Base-by-base conservation (phyloP, 768 basidiomycete genomes). In the Boletus subparvulus region DNA sequence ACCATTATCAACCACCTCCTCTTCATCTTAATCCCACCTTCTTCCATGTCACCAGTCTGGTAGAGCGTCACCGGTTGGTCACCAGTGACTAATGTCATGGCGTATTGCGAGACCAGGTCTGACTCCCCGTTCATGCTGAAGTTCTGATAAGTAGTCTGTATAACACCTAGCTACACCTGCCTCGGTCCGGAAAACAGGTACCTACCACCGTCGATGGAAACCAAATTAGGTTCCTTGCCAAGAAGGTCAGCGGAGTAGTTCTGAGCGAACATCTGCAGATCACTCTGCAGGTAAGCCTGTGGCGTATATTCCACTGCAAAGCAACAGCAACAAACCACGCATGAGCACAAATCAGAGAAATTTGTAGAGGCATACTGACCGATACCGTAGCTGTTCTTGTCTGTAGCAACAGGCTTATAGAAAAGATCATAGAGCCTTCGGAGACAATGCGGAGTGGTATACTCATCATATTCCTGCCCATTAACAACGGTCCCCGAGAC, bases 191-290 rank as follows among this genome's bases (percentile, higher is more conserved):
- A 47, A 40, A 44, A 28, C 5, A 19, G 13, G 14, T 13, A 13
- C 56, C 50, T 56, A 74, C 74, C 74, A 16, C 75, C 75, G 35
- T 75, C 74, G 16, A 77, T 73, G 26, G 72, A 69, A 24, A 69
- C 64, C 44, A 75, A 24, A 26, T 51, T 43, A 10, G 75, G 75
- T 10, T 60, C 32, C 48, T 62, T 61, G 30, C 66, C 72, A 28
- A 61, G 33, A 4, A 69, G 62, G 28, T 64, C 64, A 1, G 28
- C 51, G 37, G 47, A 69, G 44, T 43, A 60, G 32, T 59, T 62
- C 40, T 9, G 52, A 4, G 73, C 72, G 39, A 75, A 76, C 69
- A 75, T 54, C 19, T 72, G 40, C n/a, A 73, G 39, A 53, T 74
- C 74, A 17, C 61, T 61, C 13, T 61, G 56, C 24, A 72, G 48